Evolutionary conservation across 163 green algal genomes (phyloP).

Genomic region (Picocystis sp.): DNA sequence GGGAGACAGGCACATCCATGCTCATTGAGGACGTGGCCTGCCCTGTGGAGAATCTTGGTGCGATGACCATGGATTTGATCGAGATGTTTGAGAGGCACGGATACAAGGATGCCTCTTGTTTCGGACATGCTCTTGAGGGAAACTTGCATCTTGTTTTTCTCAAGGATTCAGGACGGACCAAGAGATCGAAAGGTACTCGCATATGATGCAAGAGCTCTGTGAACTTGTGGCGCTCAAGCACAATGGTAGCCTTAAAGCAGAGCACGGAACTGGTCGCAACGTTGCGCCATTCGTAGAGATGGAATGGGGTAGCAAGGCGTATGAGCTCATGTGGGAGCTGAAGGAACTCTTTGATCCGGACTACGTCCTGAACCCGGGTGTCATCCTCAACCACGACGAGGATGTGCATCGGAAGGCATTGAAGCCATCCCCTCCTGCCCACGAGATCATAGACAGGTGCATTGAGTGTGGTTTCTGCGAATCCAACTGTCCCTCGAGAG

Average conservation of each 20-base stretch:
- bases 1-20: slow-evolving; percentile 83
- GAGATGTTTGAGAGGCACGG: slow-evolving; percentile 62
- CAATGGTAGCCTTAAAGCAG: slow-evolving; percentile 65
- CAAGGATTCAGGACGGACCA: slow-evolving; percentile 80
- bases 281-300: slow-evolving; percentile 91
- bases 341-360: slow-evolving; percentile 89
- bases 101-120: slow-evolving; percentile 87
- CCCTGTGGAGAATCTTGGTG: slow-evolving; percentile 79
- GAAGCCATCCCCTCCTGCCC: slow-evolving; percentile 50
- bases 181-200: slow-evolving; percentile 77
- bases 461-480: slow-evolving; percentile 99
- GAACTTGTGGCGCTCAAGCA: slow-evolving; percentile 92
- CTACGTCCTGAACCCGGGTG: slow-evolving; percentile 80
- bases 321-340: slow-evolving; percentile 93
- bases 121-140: slow-evolving; percentile 91
- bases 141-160: slow-evolving; percentile 96
- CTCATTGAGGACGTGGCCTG: slow-evolving; percentile 95
- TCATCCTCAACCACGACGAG: slow-evolving; percentile 59
- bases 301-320: slow-evolving; percentile 86
- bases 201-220: slow-evolving; percentile 96
- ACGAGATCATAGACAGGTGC: slow-evolving; percentile 70
- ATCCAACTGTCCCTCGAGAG: slow-evolving; percentile 77
- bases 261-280: slow-evolving; percentile 88
- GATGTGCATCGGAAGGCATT: slow-evolving; percentile 52
- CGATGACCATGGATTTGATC: slow-evolving; percentile 90